These are phyloP conservation scores for Bertia moriformis DNA, from an alignment of 2,329 filamentous ascomycete genomes.

Conservation along the genomic window DNA sequence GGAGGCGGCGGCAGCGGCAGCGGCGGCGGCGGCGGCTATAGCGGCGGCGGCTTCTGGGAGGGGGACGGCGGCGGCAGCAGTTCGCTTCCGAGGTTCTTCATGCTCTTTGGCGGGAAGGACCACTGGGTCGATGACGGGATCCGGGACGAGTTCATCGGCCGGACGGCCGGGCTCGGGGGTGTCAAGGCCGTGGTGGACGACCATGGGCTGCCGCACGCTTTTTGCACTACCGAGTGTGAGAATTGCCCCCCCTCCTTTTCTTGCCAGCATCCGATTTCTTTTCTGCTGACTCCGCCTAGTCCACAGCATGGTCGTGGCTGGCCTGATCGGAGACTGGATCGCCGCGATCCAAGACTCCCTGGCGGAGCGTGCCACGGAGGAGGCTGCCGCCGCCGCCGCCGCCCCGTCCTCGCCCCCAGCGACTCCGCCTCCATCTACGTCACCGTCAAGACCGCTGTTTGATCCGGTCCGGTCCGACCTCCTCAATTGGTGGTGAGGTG, in stretches of 20 bases:
- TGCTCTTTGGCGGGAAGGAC: conserved; percentile 44
- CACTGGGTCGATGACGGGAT: conserved; percentile 45
- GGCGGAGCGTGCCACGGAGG: too few relatives aligned
- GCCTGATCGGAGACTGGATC: neutral
- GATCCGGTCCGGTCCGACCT: too few relatives aligned
- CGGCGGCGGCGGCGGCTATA: conserved; percentile 4
- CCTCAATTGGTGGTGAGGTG: too few relatives aligned
- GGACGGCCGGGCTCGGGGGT: conserved; percentile 19
- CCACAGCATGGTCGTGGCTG: neutral
- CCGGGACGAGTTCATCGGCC: conserved; percentile 38
- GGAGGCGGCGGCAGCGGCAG: conserved; percentile 12
- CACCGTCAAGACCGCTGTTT: too few relatives aligned
- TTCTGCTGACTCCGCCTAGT: neutral
- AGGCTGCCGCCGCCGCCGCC: too few relatives aligned
- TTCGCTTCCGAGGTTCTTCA: conserved; percentile 32
- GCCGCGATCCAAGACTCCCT: neutral
- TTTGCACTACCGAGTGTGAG: conserved; percentile 23
- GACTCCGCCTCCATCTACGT: too few relatives aligned
- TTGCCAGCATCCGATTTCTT: too few relatives aligned
- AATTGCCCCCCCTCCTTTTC: neutral
- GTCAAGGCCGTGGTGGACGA: conserved; percentile 38
- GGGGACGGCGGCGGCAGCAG: neutral
- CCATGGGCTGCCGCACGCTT: conserved; percentile 40
- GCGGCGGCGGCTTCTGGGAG: conserved; percentile 2
- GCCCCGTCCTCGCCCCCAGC: too few relatives aligned